A percentile compares a stretch with the other conserved stretches of the same genome.
These are phyloP conservation scores for Candida loeiensis DNA, from an alignment of 805 yeast genomes.

Conservation along the genomic window DNA sequence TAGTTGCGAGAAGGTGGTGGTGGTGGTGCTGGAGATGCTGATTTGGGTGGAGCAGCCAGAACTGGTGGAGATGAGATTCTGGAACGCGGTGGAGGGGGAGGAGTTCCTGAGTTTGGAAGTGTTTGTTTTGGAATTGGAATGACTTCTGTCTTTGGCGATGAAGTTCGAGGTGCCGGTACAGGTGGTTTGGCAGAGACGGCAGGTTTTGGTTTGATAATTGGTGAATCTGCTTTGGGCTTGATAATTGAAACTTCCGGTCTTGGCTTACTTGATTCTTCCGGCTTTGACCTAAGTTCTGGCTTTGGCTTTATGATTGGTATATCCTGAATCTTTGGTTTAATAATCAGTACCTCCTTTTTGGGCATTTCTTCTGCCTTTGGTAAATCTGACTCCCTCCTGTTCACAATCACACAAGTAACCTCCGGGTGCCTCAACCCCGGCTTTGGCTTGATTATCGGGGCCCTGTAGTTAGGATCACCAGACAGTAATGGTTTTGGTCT, in stretches of 20 bases:
- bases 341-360: too few relatives aligned
- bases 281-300: too few relatives aligned
- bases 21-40: conserved; percentile 15
- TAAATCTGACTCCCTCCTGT: too few relatives aligned
- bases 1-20: conserved; percentile 33
- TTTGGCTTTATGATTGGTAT: too few relatives aligned
- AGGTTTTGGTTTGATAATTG: conserved; percentile 4
- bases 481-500: conserved; percentile 1
- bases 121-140: not conserved
- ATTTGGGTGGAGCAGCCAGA: conserved; percentile 2
- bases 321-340: too few relatives aligned
- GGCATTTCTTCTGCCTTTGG: too few relatives aligned
- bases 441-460: too few relatives aligned
- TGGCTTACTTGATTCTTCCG: too few relatives aligned
- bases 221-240: conserved; percentile 1
- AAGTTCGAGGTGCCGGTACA: not conserved
- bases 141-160: too few relatives aligned
- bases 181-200: conserved; percentile 1
- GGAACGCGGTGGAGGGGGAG: conserved; percentile 2
- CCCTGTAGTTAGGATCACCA: not conserved
- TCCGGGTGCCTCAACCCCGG: too few relatives aligned
- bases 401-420: too few relatives aligned
- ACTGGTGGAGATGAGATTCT: conserved; percentile 1
- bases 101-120: not conserved
- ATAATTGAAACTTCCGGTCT: not conserved